phyloP scores from a whole-genome alignment of 257 asterid genomes.

The Linaria vulgaris region DNA sequence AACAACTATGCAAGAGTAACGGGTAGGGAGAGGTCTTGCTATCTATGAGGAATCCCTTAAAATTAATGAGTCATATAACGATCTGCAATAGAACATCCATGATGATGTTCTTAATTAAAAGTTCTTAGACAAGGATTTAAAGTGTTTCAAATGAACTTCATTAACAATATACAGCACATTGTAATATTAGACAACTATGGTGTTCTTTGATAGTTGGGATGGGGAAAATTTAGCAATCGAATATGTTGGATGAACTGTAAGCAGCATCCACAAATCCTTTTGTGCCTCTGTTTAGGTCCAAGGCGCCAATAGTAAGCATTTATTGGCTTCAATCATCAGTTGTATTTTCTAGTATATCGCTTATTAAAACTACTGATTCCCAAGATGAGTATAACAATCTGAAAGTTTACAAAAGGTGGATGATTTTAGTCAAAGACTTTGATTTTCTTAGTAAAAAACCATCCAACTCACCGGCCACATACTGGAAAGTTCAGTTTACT shows the following conservation, averaged over 20 bases:
- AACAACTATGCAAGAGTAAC: conserved; percentile 1
- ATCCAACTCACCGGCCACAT: too few species aligned
- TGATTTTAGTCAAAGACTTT: too few species aligned
- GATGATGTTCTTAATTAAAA: background rate
- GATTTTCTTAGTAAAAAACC: too few species aligned
- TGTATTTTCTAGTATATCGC: too few species aligned
- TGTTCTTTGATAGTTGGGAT: background rate
- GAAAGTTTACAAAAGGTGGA: too few species aligned
- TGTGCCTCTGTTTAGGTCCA: too few species aligned
- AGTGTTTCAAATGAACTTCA: background rate
- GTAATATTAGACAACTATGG: background rate
- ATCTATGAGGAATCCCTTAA: background rate
- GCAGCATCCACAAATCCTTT: too few species aligned
- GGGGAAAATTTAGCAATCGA: background rate
- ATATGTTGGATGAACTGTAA: background rate
- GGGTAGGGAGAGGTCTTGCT: background rate
- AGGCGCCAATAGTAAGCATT: too few species aligned
- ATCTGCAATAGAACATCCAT: background rate
- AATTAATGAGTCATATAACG: background rate
- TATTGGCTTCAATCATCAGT: too few species aligned
- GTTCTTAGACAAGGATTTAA: background rate
- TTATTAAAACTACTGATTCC: too few species aligned
- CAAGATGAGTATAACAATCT: too few species aligned
- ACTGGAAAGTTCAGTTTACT: too few species aligned
- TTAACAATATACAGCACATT: conserved; percentile 5